Conservation (phyloP, 768 basidiomycete genomes). For the Phylloporus arenicola region DNA sequence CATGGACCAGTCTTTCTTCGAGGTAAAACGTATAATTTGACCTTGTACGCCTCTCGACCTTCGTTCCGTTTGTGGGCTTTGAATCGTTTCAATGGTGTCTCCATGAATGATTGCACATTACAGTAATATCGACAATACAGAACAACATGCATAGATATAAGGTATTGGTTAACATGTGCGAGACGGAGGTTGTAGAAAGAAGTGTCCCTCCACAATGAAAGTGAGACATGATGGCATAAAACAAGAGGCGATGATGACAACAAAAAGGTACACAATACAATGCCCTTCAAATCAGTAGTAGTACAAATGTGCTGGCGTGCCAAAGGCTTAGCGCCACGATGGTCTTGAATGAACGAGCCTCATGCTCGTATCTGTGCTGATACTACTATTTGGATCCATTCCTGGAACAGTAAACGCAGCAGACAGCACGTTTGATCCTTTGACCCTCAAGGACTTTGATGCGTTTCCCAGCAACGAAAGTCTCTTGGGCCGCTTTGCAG, state of each 20-base stretch:
- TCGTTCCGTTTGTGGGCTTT: background rate
- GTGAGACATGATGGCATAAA: constrained; percentile 14
- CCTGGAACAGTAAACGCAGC: constrained; percentile 29
- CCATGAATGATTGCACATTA: constrained; percentile 9
- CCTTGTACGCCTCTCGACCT: constrained; percentile 3
- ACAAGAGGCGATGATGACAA: constrained; percentile 16
- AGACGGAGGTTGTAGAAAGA: background rate
- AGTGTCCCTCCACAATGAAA: constrained; percentile 2
- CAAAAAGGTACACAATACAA: constrained; percentile 15
- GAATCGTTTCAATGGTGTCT: background rate
- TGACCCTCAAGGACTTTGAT: constrained; percentile 32
- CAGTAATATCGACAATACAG: constrained; percentile 18
- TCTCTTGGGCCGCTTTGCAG: constrained; percentile 55
- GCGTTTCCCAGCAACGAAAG: constrained; percentile 45
- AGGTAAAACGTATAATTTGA: constrained; percentile 85
- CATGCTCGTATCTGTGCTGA: constrained; percentile 46
- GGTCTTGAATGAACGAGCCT: constrained; percentile 39
- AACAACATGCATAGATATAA: constrained; percentile 25
- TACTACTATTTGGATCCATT: constrained; percentile 39
- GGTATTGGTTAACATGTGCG: constrained; percentile 21
- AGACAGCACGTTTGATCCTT: constrained; percentile 30
- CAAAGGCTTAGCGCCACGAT: constrained; percentile 48
- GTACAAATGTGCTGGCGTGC: constrained; percentile 2
- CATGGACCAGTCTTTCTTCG: constrained; percentile 68
- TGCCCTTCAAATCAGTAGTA: constrained; percentile 4